These are phyloP conservation scores for Staphylotrichum tortipilum DNA, from an alignment of 495 filamentous ascomycete species.

Conservation along the genomic window DNA sequence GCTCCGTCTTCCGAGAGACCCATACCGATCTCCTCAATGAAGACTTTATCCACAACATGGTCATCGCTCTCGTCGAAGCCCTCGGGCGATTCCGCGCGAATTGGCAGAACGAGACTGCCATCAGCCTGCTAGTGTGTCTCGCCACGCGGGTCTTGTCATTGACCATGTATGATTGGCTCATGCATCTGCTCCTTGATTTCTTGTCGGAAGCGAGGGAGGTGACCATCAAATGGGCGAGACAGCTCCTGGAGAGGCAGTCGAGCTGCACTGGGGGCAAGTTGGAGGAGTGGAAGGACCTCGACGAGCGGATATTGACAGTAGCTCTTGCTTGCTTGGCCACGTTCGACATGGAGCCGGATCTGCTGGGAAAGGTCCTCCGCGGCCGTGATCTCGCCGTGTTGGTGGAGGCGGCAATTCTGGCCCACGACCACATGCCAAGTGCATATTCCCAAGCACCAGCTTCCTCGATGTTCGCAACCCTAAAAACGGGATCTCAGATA, in stretches of 20 bases:
- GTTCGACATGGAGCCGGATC: slow-evolving; percentile 2
- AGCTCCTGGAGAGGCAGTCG: neutral
- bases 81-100: slow-evolving; percentile 9
- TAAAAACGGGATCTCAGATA: too few relatives aligned
- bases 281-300: neutral
- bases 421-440: slow-evolving; percentile 2
- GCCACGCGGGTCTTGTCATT: slow-evolving; percentile 14
- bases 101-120: slow-evolving; percentile 16
- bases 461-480: too few relatives aligned
- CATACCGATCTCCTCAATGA: slow-evolving; percentile 1
- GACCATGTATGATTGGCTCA: neutral
- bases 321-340: slow-evolving; percentile 9
- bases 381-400: neutral
- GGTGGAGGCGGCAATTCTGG: slow-evolving; percentile 6
- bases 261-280: neutral
- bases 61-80: slow-evolving; percentile 1
- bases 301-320: slow-evolving; percentile 1
- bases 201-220: slow-evolving; percentile 3
- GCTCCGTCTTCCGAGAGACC: neutral
- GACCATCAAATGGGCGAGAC: slow-evolving; percentile 11
- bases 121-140: slow-evolving; percentile 11
- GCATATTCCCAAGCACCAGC: too few relatives aligned
- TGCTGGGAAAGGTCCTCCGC: slow-evolving; percentile 1
- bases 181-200: slow-evolving; percentile 1
- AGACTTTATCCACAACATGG: neutral